Conservation (phyloP, 2,329 filamentous ascomycete genomes). For the Sclerotinia borealis region DNA sequence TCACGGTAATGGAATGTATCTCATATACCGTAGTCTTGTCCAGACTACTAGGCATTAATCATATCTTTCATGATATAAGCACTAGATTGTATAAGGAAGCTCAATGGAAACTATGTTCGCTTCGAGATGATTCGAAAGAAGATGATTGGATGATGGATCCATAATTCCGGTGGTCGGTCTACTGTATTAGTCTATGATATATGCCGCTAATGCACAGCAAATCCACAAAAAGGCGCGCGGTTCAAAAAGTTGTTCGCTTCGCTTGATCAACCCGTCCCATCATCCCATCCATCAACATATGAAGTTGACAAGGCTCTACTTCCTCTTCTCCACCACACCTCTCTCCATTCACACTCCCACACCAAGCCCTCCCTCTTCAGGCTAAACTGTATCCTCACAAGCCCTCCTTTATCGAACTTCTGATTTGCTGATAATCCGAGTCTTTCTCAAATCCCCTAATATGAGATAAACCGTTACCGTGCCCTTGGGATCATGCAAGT, state of each 20-base stretch:
- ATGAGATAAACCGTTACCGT: conserved; percentile 8
- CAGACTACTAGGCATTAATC: neutral
- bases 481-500: conserved; percentile 4
- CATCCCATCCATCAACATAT: conserved; percentile 4
- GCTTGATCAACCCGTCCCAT: neutral
- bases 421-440: conserved; percentile 1
- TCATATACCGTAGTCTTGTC: neutral
- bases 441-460: neutral
- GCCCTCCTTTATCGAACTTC: neutral
- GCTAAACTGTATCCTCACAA: neutral
- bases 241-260: conserved; percentile 3
- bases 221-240: conserved; percentile 6
- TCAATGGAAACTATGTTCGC: neutral
- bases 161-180: too few relatives aligned
- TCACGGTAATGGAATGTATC: neutral
- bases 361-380: neutral
- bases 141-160: neutral
- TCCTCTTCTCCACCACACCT: neutral
- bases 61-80: neutral
- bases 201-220: neutral
- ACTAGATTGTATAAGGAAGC: neutral
- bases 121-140: neutral
- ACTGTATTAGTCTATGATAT: too few relatives aligned
- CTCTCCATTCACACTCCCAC: neutral
- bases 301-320: conserved; percentile 2